A percentile compares a stretch with the other conserved stretches of the same genome.
phyloP scores from a whole-genome alignment of 345 rosid species.

The Eucalyptus guilfoylei region DNA sequence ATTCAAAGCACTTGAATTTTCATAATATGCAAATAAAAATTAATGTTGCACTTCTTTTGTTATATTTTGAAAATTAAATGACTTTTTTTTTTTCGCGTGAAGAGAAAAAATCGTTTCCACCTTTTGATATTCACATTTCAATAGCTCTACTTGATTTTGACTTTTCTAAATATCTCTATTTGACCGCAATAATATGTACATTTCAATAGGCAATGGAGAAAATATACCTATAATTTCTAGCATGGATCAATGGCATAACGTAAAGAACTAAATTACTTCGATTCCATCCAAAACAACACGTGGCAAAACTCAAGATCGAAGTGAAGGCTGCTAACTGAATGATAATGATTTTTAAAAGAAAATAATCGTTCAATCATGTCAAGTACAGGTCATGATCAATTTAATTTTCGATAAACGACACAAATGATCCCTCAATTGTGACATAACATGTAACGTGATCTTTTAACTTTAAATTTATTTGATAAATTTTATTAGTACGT shows the following conservation, averaged over 20 bases:
- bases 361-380: background rate
- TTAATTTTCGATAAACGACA: fast-evolving
- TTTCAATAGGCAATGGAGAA: background rate
- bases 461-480: too few species aligned
- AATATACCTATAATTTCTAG: background rate
- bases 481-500: too few species aligned
- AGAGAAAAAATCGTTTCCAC: background rate
- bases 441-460: fast-evolving
- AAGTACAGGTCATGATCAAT: background rate
- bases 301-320: background rate
- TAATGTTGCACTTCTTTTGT: background rate
- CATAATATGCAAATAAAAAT: background rate
- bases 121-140: too few species aligned
- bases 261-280: background rate
- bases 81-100: background rate
- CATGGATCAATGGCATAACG: background rate
- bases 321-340: background rate
- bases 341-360: background rate
- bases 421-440: too few species aligned
- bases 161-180: background rate
- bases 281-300: background rate
- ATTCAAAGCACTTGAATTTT: too few species aligned
- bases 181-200: background rate
- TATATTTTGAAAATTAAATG: too few species aligned
- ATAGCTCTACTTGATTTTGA: background rate